Percentiles rank a stretch among this genome's conserved stretches.
phyloP scores from a whole-genome alignment of 345 rosid species.

The Combretum micranthum region DNA sequence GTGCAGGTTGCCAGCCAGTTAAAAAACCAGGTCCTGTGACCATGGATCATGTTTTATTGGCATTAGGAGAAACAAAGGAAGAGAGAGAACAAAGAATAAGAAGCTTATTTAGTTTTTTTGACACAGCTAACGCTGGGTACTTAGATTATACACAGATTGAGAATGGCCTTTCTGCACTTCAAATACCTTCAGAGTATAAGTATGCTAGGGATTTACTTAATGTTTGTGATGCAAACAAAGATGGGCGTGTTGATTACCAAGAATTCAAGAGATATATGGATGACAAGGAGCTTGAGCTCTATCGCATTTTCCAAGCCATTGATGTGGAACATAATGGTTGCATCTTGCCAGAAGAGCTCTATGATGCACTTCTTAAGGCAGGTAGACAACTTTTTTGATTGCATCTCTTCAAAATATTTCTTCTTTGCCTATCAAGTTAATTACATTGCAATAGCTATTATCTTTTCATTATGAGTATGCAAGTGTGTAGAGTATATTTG shows the following conservation, averaged over 20 bases:
- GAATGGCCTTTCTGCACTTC: conserved; percentile 66
- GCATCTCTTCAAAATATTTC: not conserved
- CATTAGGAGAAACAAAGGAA: conserved; percentile 72
- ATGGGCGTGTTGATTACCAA: conserved; percentile 77
- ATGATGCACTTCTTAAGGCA: conserved; percentile 78
- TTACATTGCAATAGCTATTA: too few relatives aligned
- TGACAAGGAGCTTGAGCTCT: conserved; percentile 23
- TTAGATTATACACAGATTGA: conserved; percentile 82
- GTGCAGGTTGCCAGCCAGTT: conserved; percentile 15
- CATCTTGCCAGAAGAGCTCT: conserved; percentile 82
- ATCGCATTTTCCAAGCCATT: conserved; percentile 22
- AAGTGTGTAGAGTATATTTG: too few relatives aligned
- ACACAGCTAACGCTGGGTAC: conserved; percentile 48
- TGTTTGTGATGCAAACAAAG: conserved; percentile 76
- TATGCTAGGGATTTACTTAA: conserved; percentile 73
- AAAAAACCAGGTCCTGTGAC: conserved; percentile 24
- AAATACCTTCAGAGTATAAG: conserved; percentile 65
- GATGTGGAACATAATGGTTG: conserved; percentile 54
- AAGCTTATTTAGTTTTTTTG: conserved; percentile 65
- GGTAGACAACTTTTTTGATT: conserved; percentile 27
- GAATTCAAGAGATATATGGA: conserved; percentile 95
- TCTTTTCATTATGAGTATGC: too few relatives aligned
- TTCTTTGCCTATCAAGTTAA: too few relatives aligned
- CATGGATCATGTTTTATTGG: conserved; percentile 77
- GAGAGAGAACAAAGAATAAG: conserved; percentile 71